Evolutionary conservation across 2,329 filamentous ascomycete genomes (phyloP).

Genomic region (Knufia petricola): DNA sequence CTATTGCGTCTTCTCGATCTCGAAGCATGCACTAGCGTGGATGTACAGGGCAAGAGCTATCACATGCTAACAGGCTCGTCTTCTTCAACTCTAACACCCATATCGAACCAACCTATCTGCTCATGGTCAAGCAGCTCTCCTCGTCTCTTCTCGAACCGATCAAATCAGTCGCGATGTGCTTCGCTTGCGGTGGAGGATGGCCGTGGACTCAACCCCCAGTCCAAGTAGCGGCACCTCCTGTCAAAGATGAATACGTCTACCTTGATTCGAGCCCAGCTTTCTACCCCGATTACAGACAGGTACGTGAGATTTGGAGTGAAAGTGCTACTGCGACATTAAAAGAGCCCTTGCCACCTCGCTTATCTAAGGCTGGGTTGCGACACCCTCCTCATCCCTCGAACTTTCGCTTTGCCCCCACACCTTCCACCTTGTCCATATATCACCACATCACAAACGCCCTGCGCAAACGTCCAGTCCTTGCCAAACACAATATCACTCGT

Average conservation of each 20-base stretch:
- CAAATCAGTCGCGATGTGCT: conserved; percentile 20
- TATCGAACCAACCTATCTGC: conserved; percentile 3
- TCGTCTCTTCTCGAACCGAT: conserved; percentile 1
- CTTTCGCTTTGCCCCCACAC: no score
- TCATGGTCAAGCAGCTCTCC: neutral
- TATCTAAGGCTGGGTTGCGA: neutral
- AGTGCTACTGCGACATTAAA: neutral
- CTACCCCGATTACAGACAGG: conserved; percentile 19
- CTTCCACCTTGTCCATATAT: conserved; percentile 1
- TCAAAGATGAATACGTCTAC: conserved; percentile 21
- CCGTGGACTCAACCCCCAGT: conserved; percentile 17
- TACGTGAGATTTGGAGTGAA: conserved; percentile 11
- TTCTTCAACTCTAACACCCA: neutral
- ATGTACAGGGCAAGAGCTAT: conserved; percentile 15
- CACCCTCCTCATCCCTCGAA: conserved; percentile 3
- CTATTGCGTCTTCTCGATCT: neutral
- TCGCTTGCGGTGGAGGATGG: conserved; percentile 19
- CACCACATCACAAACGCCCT: neutral
- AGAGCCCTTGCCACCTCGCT: neutral
- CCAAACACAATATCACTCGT: neutral
- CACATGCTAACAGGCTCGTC: conserved; percentile 22
- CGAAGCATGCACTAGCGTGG: conserved; percentile 19
- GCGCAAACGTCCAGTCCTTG: neutral
- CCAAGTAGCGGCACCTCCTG: conserved; percentile 18
- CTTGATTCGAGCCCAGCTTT: conserved; percentile 18